A percentile compares a stretch with the other conserved stretches of the same genome.
Conservation (phyloP, 78 protist species). For the Dictyostelium capitatum region DNA sequence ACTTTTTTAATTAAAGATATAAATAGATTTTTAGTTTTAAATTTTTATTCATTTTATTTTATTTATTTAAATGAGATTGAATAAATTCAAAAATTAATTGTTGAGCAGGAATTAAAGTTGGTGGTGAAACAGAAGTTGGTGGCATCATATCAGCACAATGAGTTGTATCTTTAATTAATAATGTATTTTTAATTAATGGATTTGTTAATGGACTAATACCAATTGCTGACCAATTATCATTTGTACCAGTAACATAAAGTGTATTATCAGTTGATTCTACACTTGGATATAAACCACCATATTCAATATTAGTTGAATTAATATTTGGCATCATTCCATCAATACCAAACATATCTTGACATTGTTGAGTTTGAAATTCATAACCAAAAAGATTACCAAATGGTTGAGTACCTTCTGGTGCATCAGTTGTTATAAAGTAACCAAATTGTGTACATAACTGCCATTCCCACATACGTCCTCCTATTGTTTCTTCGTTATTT, state of each 20-base stretch:
- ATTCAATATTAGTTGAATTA: slow-evolving; percentile 67
- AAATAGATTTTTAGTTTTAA: no score
- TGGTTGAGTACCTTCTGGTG: slow-evolving; percentile 53
- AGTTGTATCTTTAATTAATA: slow-evolving; percentile 61
- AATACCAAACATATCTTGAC: slow-evolving; percentile 57
- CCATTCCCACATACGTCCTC: slow-evolving; percentile 78
- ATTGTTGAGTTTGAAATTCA: slow-evolving; percentile 21
- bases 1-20: no score
- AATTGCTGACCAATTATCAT: slow-evolving; percentile 85
- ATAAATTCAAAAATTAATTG: no score
- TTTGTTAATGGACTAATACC: slow-evolving; percentile 23
- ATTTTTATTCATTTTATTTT: no score
- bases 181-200: slow-evolving; percentile 6
- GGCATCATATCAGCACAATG: slow-evolving; percentile 83
- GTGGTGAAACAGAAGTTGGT: slow-evolving; percentile 52
- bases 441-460: slow-evolving; percentile 75
- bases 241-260: slow-evolving; percentile 48
- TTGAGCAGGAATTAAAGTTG: slow-evolving; percentile 58
- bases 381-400: slow-evolving; percentile 30
- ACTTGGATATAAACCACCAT: slow-evolving; percentile 83
- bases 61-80: no score
- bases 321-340: slow-evolving; percentile 28
- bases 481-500: not conserved
- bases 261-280: slow-evolving; percentile 5
- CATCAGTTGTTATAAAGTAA: slow-evolving; percentile 85